Evolutionary conservation across 2,329 filamentous ascomycete genomes (phyloP), one percentile per base, ranked within the genome.

Genomic region (Xylaria polymorpha): DNA sequence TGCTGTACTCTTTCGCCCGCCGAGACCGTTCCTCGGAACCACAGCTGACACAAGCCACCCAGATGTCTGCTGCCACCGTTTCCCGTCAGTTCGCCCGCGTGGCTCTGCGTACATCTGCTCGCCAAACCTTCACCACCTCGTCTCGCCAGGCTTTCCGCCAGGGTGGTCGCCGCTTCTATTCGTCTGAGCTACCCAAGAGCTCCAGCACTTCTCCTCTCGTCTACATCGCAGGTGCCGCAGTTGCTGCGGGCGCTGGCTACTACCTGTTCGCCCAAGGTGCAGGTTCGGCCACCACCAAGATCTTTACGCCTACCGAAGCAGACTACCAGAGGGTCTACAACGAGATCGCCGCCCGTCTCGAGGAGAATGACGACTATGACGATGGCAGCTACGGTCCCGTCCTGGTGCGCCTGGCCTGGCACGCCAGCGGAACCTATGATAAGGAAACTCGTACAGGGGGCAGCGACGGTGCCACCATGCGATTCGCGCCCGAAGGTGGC

Each of bases 291-390:
- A 83, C 85, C 43, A 74, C 84, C 79, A 88, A 87, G 78, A 79
- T 88, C 74, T 91, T 95, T 84, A 88, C 85, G 61, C 93, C 94
- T 70, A 92, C 88, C 78, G 89, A 92, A 83, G 90, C 91, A 76
- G 94, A 99, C 83, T 98, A 97, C 86, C 94, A 98, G 86, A 92
- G 93, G 82, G 93, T 98, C 63, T 98, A 98, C 85, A 88, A 98
- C 80, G 91, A 91, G 78, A 90, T 98, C 76, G 94, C 95, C 64
- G 83, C 85, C 78, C 86, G 86, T 70, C 85, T 98, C 64, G 91
- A 96, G 81, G 93, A 98, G 83, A 90, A 97, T 79, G 93, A 96
- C 76, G 92, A 98, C 74, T 98, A 98, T 81, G 95, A 98, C 78
- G 95, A 99, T 81, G 95, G 96, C 75, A 96, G 92, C 85, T 98